Percentiles rank a stretch among this genome's conserved stretches.
Conservation (phyloP, 2,329 filamentous ascomycete genomes). For the Ilyonectria robusta region DNA sequence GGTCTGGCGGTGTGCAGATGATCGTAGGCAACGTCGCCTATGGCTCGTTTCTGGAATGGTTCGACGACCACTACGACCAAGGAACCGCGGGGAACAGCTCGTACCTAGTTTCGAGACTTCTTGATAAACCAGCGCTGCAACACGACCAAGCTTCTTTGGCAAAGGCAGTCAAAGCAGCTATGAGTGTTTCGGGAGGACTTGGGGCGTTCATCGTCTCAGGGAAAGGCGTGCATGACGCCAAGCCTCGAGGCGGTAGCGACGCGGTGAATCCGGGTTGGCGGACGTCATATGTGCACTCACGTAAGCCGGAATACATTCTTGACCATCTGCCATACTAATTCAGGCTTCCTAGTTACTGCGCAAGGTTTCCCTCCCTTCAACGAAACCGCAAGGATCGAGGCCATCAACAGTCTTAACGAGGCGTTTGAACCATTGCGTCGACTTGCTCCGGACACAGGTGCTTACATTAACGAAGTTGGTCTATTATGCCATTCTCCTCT, state of each 20-base stretch:
- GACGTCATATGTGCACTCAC: conserved; percentile 56
- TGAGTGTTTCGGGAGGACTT: conserved; percentile 46
- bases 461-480: conserved; percentile 63
- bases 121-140: conserved; percentile 55
- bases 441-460: conserved; percentile 58
- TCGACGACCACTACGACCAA: conserved; percentile 53
- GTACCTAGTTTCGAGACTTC: conserved; percentile 60
- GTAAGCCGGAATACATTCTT: conserved; percentile 54
- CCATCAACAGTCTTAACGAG: conserved; percentile 45
- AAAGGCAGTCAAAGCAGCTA: conserved; percentile 55
- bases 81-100: conserved; percentile 52
- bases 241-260: conserved; percentile 61
- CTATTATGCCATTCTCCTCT: rapidly evolving
- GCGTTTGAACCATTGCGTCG: conserved; percentile 54
- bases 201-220: conserved; percentile 60
- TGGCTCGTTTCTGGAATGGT: conserved; percentile 56
- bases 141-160: conserved; percentile 45
- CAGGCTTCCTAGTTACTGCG: conserved; percentile 43
- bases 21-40: conserved; percentile 40
- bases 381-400: conserved; percentile 45
- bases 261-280: conserved; percentile 68
- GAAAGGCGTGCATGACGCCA: conserved; percentile 59
- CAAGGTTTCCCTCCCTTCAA: conserved; percentile 52
- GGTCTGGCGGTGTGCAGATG: conserved; percentile 49
- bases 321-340: rapidly evolving